These are phyloP conservation scores for Waltergamsia citrina DNA, from an alignment of 2,329 filamentous ascomycete genomes.

Conservation along the genomic window DNA sequence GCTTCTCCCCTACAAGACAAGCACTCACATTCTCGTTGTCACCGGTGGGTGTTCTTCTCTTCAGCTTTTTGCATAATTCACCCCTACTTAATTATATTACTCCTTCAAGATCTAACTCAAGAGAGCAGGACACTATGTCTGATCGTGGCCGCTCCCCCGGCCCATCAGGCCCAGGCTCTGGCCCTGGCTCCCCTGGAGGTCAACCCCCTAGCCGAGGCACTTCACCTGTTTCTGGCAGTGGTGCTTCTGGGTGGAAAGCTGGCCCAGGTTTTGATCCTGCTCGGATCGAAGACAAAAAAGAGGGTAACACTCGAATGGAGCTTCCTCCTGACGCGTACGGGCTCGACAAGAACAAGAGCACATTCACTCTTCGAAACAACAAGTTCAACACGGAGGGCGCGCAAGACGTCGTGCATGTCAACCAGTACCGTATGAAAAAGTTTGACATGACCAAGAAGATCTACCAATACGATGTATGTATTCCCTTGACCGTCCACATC, in stretches of 20 bases:
- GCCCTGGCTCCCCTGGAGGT: not conserved
- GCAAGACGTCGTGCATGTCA: conserved; percentile 49
- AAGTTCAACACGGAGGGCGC: conserved; percentile 49
- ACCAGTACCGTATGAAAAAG: conserved; percentile 61
- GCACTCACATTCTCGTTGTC: no score
- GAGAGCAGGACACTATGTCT: conserved; percentile 1
- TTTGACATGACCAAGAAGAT: conserved; percentile 51
- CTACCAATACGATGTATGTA: conserved; percentile 77
- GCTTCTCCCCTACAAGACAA: no score
- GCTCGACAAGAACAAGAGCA: conserved; percentile 19
- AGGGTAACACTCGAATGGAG: conserved; percentile 41
- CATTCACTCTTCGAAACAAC: conserved; percentile 22
- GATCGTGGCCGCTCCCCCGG: conserved; percentile 3
- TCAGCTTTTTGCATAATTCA: no score
- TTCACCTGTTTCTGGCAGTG: no score
- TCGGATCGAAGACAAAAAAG: conserved; percentile 14
- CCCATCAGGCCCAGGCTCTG: not conserved
- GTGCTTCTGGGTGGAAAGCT: not conserved
- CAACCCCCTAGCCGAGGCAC: not conserved
- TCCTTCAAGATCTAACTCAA: conserved; percentile 2
- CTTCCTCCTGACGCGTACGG: conserved; percentile 48
- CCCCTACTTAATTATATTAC: no score
- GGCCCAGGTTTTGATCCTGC: conserved; percentile 15
- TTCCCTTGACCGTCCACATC: not conserved
- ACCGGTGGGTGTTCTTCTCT: no score